Evolutionary conservation across 148 eudicot genomes (phyloP), one percentile per base, ranked within the genome.

Genomic region (Amaranthus palmeri): DNA sequence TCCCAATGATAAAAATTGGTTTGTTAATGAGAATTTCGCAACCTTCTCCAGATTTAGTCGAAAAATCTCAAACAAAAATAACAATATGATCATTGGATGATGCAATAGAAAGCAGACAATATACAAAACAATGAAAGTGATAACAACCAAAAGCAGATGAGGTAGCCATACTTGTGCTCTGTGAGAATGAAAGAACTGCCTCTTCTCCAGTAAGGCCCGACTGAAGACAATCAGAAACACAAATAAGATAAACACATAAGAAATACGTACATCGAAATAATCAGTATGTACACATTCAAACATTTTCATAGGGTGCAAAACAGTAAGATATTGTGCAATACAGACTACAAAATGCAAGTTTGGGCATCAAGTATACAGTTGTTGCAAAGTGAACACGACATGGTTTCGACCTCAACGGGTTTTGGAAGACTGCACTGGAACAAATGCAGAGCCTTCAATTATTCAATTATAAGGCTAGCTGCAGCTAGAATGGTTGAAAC

Each of bases 131-230:
- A 12, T 44, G 61, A 40, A 72, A 72, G 5, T 3, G 57, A 15
- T 10, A 9, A 45, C 36, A 67, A 2, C 2, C 2, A 54, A 36
- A 67, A 61, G 13, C 9, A 58, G 60, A 4, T 54, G 42, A 69
- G 52, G 63, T 52, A 7, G 17, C 52, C 47, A 76, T 74, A 93
- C 98, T 91, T 95, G 97, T 55, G 98, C 97, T 82, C 98, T 84
- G 68, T 95, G 98, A 7, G 98, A 95, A 78, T 95, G 98, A 82
- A 89, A 95, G 86, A 95, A 95, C 82, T 86, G 96, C 54, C 96
- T 82, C 83, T 87, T 95, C 81, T 89, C 96, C 86, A 91, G 71
- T 72, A 89, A 86, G 46, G 86, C 83, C 80, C 98, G 97, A 76
- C 98, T 95, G 77, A 70, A 76, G 42, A 65, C 48, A 52, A 67